These are phyloP conservation scores for Thielaviopsis punctulata DNA, from an alignment of 2,329 filamentous ascomycete genomes.

Conservation along the genomic window DNA sequence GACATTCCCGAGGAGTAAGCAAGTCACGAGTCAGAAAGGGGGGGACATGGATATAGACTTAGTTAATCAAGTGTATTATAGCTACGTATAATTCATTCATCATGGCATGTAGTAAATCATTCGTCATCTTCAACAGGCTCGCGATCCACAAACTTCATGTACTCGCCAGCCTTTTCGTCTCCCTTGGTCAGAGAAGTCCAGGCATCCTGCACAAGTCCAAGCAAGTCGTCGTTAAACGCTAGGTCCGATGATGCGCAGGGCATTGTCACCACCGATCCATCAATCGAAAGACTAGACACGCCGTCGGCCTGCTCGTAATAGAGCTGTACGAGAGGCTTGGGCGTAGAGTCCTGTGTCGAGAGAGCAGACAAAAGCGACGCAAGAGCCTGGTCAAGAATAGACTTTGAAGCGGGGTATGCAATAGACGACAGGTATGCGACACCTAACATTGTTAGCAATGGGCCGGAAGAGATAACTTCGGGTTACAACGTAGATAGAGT, in stretches of 20 bases:
- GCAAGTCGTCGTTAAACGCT: constrained; percentile 52
- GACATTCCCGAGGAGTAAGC: background rate
- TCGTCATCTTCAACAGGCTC: constrained; percentile 44
- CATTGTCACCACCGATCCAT: constrained; percentile 36
- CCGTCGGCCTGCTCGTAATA: constrained; percentile 35
- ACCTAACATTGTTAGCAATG: constrained; percentile 19
- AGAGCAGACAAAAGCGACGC: constrained; percentile 23
- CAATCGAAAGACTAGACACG: constrained; percentile 15
- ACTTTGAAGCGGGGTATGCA: constrained; percentile 19
- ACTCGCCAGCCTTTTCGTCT: constrained; percentile 31
- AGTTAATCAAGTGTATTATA: background rate
- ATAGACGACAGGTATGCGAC: constrained; percentile 25
- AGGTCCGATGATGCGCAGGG: constrained; percentile 44
- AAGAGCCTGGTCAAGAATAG: constrained; percentile 24
- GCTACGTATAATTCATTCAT: background rate
- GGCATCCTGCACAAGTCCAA: constrained; percentile 49
- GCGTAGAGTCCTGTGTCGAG: constrained; percentile 7
- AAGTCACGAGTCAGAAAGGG: background rate
- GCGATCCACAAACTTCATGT: constrained; percentile 65
- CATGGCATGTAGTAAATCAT: constrained; percentile 28
- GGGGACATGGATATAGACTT: no score
- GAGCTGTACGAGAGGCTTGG: constrained; percentile 30
- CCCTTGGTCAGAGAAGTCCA: constrained; percentile 49
- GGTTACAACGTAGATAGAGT: constrained; percentile 14
- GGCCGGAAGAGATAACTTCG: constrained; percentile 9